Percentiles rank a stretch among this genome's conserved stretches.
Conservation (phyloP, 1,284 basidiomycete genomes). For the Malassezia pachydermatis region DNA sequence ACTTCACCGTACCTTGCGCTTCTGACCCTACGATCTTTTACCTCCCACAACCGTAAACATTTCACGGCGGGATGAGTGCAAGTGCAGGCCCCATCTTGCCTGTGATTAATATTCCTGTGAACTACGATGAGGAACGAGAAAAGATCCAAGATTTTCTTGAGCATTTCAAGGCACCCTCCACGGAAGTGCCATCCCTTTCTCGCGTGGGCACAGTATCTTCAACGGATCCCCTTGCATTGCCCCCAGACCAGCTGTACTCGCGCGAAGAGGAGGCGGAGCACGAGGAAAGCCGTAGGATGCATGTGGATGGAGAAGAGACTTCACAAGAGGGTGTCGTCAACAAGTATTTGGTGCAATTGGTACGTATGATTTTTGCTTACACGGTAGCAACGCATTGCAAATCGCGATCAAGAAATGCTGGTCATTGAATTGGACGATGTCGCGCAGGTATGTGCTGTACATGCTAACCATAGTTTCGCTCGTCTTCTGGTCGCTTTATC, state of each 20-base stretch:
- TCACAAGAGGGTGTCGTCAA: constrained; percentile 38
- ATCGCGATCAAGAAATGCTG: constrained; percentile 77
- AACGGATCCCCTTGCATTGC: constrained; percentile 17
- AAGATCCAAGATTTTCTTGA: constrained; percentile 42
- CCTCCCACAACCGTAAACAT: too few relatives aligned
- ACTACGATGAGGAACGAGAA: constrained; percentile 52
- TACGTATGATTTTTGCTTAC: constrained; percentile 50
- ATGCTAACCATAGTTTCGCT: constrained; percentile 1
- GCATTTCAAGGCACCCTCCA: constrained; percentile 33
- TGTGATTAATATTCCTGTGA: constrained; percentile 53
- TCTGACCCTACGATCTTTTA: constrained; percentile 9
- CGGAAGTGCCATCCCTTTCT: constrained; percentile 19
- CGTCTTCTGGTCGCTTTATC: constrained; percentile 5
- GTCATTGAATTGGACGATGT: constrained; percentile 73
- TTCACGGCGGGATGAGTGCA: constrained; percentile 4
- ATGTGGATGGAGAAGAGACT: constrained; percentile 14
- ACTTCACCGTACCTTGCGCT: not conserved
- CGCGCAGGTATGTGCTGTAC: constrained; percentile 52
- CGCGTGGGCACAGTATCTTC: constrained; percentile 6
- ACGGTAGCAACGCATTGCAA: constrained; percentile 73
- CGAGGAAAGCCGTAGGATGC: constrained; percentile 12
- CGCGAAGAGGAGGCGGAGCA: constrained; percentile 18
- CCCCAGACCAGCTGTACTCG: constrained; percentile 16
- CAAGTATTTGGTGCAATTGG: constrained; percentile 84
- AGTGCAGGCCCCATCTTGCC: constrained; percentile 49